Evolutionary conservation across 352 stramenopile species (phyloP).

Genomic region (Lagenidium giganteum): DNA sequence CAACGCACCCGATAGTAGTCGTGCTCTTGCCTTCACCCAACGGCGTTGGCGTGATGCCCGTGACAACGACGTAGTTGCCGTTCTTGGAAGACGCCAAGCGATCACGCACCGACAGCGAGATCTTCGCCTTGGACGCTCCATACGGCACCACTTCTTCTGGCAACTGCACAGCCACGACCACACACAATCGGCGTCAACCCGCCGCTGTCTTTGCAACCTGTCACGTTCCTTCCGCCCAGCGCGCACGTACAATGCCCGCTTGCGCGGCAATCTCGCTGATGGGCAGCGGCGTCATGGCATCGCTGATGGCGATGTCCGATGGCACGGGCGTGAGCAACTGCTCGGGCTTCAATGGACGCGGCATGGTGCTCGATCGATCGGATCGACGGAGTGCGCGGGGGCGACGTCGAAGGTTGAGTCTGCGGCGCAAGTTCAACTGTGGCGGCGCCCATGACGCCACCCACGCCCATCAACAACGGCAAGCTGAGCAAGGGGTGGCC

Average conservation of each 20-base stretch:
- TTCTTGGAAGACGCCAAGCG: constrained; percentile 83
- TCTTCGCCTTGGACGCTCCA: constrained; percentile 90
- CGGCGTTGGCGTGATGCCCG: constrained; percentile 97
- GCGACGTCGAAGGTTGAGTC: too few species aligned
- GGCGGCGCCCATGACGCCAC: too few species aligned
- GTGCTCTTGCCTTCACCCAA: constrained; percentile 98
- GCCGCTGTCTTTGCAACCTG: background rate
- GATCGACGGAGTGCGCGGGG: too few species aligned
- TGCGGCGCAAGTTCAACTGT: too few species aligned
- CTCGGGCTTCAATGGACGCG: constrained; percentile 43
- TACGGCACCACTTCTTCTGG: constrained; percentile 87
- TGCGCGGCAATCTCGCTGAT: constrained; percentile 60
- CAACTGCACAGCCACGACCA: constrained; percentile 34
- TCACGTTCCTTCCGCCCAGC: too few species aligned
- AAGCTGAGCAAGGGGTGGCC: too few species aligned
- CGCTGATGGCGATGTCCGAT: constrained; percentile 80
- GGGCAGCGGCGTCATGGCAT: constrained; percentile 59
- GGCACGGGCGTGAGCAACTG: constrained; percentile 66
- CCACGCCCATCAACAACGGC: too few species aligned
- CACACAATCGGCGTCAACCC: background rate
- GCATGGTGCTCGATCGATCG: too few species aligned
- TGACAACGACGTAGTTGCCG: constrained; percentile 97
- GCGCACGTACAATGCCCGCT: constrained; percentile 56
- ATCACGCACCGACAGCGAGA: constrained; percentile 86
- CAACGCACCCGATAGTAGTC: constrained; percentile 93